Evolutionary conservation across 495 filamentous ascomycete genomes (phyloP).

Genomic region (Physcia stellaris): DNA sequence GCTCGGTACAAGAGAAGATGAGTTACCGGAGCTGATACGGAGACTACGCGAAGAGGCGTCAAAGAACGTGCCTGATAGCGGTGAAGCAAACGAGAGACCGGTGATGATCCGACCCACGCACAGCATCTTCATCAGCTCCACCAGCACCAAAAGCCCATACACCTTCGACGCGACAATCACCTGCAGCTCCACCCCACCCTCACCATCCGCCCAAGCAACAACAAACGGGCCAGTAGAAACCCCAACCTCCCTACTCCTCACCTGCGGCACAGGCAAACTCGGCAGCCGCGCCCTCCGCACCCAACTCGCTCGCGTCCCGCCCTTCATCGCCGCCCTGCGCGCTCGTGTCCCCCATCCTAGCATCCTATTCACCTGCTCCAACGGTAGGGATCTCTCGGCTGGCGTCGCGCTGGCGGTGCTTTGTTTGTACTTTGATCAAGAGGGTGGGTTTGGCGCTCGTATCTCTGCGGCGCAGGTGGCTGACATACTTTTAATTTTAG

Average conservation of each 20-base stretch:
- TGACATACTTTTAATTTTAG: too few species aligned
- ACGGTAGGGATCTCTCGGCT: slow-evolving; percentile 52
- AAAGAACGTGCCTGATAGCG: slow-evolving; percentile 19
- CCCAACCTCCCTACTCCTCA: slow-evolving; percentile 41
- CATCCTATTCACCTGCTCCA: slow-evolving; percentile 46
- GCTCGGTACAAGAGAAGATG: slow-evolving; percentile 43
- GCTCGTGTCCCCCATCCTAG: slow-evolving; percentile 18
- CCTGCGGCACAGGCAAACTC: slow-evolving; percentile 49
- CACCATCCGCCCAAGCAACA: slow-evolving; percentile 15
- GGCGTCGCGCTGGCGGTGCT: slow-evolving; percentile 47
- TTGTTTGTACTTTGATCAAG: slow-evolving; percentile 46
- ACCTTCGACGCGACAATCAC: slow-evolving; percentile 32
- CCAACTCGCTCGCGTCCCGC: slow-evolving; percentile 43
- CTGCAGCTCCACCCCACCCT: slow-evolving; percentile 24
- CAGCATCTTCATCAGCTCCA: slow-evolving; percentile 26
- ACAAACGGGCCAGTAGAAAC: slow-evolving; percentile 20
- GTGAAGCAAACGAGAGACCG: slow-evolving; percentile 14
- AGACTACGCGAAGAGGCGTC: slow-evolving; percentile 29
- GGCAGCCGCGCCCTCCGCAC: slow-evolving; percentile 63
- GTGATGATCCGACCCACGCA: slow-evolving; percentile 23
- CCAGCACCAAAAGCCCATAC: slow-evolving; percentile 3
- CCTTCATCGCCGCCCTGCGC: slow-evolving; percentile 23
- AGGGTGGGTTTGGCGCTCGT: too few species aligned
- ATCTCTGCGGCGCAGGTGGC: too few species aligned
- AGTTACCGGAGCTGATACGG: slow-evolving; percentile 50